Percentiles rank a stretch among this genome's conserved stretches.
These are phyloP conservation scores for Acanthamoeba lenticulata DNA, from an alignment of 208 protist genomes.

Conservation along the genomic window DNA sequence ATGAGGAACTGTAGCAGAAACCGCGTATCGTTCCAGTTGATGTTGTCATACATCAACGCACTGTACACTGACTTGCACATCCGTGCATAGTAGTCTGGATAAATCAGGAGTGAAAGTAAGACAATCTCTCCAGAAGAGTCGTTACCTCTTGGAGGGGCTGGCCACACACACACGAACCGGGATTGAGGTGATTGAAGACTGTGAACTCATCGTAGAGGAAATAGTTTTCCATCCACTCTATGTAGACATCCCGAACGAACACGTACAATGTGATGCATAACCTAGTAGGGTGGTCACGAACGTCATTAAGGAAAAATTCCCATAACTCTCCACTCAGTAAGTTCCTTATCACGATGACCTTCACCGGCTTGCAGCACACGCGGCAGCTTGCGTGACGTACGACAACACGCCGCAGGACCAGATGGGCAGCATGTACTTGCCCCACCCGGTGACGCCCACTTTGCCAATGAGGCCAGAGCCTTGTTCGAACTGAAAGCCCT, in stretches of 20 bases:
- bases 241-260: neutral
- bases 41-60: neutral
- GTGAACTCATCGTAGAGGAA: neutral
- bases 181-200: neutral
- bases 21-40: constrained; percentile 21
- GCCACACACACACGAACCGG: too few species aligned
- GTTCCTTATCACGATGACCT: too few species aligned
- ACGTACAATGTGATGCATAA: neutral
- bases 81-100: neutral
- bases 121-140: too few species aligned
- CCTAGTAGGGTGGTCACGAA: too few species aligned
- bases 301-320: too few species aligned
- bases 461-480: neutral
- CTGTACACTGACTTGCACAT: neutral
- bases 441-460: neutral
- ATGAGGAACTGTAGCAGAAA: neutral
- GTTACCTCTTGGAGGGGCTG: too few species aligned
- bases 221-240: neutral
- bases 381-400: neutral
- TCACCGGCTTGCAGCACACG: too few species aligned
- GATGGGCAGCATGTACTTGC: neutral
- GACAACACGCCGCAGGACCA: neutral
- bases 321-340: too few species aligned
- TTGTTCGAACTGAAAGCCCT: neutral
- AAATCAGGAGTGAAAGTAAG: neutral